Evolutionary conservation across 179 eudicot species (phyloP).

Genomic region (Drosera spatulata): DNA sequence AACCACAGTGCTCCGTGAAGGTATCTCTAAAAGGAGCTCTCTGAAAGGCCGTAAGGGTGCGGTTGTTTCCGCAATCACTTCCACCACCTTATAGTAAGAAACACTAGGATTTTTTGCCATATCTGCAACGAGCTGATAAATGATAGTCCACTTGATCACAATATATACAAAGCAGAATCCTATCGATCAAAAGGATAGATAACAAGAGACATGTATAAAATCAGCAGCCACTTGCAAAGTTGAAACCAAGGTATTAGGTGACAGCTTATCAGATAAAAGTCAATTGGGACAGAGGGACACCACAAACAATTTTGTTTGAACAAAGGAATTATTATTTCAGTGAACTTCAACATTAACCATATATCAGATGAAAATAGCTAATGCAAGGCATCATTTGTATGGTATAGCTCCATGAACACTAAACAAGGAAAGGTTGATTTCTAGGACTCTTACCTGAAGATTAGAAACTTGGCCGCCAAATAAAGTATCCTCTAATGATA

Average conservation of each 20-base stretch:
- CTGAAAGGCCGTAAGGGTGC: constrained; percentile 73
- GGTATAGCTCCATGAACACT: neutral
- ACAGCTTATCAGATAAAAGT: too few relatives aligned
- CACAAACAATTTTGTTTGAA: too few relatives aligned
- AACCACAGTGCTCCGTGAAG: constrained; percentile 40
- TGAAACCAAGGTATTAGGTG: too few relatives aligned
- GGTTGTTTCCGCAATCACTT: constrained; percentile 86
- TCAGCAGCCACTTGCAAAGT: too few relatives aligned
- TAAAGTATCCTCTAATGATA: constrained; percentile 62
- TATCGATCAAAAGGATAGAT: too few relatives aligned
- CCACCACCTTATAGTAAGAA: constrained; percentile 75
- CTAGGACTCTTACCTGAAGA: constrained; percentile 52
- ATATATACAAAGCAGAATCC: neutral
- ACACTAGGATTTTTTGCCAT: constrained; percentile 65
- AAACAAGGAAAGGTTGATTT: neutral
- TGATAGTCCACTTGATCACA: neutral
- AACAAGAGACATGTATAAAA: too few relatives aligned
- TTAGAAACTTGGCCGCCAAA: constrained; percentile 93
- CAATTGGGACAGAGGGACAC: too few relatives aligned
- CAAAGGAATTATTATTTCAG: too few relatives aligned
- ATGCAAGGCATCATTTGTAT: too few relatives aligned
- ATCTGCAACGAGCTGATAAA: constrained; percentile 43
- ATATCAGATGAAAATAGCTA: too few relatives aligned
- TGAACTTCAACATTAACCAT: too few relatives aligned
- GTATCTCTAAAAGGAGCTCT: constrained; percentile 61